A percentile compares a stretch with the other conserved stretches of the same genome.
phyloP scores from a whole-genome alignment of 305 asterid species.

The Striga hermonthica region DNA sequence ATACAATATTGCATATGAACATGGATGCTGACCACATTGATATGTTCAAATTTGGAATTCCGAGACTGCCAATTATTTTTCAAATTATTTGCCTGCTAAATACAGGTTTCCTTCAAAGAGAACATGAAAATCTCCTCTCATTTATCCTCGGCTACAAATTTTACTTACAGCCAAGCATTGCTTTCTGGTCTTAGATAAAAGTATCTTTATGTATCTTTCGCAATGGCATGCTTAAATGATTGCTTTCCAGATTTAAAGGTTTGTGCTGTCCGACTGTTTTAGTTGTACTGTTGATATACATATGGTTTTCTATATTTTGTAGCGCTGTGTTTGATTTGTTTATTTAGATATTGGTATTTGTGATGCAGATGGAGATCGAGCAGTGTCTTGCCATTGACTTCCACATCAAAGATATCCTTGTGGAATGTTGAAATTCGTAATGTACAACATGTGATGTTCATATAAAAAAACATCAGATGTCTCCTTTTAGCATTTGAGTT shows the following conservation, averaged over 20 bases:
- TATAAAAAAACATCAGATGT: too few species aligned
- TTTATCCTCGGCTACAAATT: not conserved
- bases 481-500: too few species aligned
- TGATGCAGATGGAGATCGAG: slow-evolving; percentile 81
- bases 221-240: slow-evolving; percentile 1
- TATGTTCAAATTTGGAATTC: not conserved
- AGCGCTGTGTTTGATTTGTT: slow-evolving; percentile 15
- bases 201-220: slow-evolving; percentile 19
- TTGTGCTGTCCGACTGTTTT: slow-evolving; percentile 21
- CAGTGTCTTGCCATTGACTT: slow-evolving; percentile 84
- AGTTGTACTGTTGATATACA: slow-evolving; percentile 17
- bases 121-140: not conserved
- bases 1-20: slow-evolving; percentile 12
- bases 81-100: slow-evolving; percentile 17
- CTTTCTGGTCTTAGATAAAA: slow-evolving; percentile 16
- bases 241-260: slow-evolving; percentile 18
- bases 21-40: slow-evolving; percentile 16
- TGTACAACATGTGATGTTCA: slow-evolving; percentile 9
- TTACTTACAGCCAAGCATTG: slow-evolving; percentile 15
- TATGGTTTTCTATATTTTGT: slow-evolving; percentile 24
- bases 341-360: slow-evolving; percentile 30
- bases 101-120: slow-evolving; percentile 1
- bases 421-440: slow-evolving; percentile 10
- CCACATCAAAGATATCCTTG: slow-evolving; percentile 79
- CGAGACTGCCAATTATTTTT: not conserved